phyloP scores from a whole-genome alignment of 345 rosid genomes.

The Syzygium oleosum region DNA sequence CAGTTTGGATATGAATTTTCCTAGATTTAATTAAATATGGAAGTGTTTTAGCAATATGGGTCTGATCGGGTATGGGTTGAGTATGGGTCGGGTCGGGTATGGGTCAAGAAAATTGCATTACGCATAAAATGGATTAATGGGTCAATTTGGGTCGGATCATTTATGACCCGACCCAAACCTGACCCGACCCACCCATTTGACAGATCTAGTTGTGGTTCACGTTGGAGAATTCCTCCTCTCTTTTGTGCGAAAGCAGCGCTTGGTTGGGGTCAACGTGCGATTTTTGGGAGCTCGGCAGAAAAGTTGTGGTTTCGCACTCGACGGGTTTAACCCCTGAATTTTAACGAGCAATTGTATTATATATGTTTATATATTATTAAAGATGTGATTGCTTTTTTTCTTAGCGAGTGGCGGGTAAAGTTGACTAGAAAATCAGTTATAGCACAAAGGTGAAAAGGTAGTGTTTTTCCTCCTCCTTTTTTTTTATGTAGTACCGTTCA shows the following conservation, averaged over 20 bases:
- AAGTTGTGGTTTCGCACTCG: not conserved
- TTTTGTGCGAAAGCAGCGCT: not conserved
- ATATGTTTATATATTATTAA: too few relatives aligned
- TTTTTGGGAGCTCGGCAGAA: not conserved
- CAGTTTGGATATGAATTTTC: too few relatives aligned
- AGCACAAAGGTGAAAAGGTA: not conserved
- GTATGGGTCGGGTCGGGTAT: too few relatives aligned
- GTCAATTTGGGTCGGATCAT: too few relatives aligned
- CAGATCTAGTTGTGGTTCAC: not conserved
- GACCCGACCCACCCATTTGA: too few relatives aligned
- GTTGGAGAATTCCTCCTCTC: not conserved
- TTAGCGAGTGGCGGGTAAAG: not conserved
- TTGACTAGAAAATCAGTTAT: not conserved
- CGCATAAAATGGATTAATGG: too few relatives aligned
- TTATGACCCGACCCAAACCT: too few relatives aligned
- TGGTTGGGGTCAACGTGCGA: not conserved
- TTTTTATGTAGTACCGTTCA: not conserved
- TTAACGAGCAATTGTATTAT: too few relatives aligned
- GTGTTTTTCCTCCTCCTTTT: not conserved
- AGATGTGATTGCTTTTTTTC: not conserved
- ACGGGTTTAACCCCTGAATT: not conserved
- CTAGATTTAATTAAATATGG: too few relatives aligned
- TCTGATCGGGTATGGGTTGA: too few relatives aligned
- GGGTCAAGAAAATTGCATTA: too few relatives aligned
- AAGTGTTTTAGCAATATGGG: too few relatives aligned